Percentiles rank a stretch among this genome's conserved stretches.
phyloP scores from a whole-genome alignment of 768 basidiomycete genomes.

The Erythrobasidium yunnanense region DNA sequence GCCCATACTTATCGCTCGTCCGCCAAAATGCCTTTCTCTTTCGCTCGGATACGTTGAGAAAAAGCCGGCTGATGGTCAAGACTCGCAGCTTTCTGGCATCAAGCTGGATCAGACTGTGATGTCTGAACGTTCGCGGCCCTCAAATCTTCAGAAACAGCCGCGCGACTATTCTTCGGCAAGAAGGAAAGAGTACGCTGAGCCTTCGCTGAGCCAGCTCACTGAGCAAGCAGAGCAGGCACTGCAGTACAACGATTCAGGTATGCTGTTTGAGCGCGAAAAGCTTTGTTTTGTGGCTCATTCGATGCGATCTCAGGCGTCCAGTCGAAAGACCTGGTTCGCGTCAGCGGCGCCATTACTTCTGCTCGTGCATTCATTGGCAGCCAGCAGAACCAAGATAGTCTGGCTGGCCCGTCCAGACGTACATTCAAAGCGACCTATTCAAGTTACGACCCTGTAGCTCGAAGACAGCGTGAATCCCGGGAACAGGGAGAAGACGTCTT shows the following conservation, averaged over 20 bases:
- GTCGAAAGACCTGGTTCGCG: not conserved
- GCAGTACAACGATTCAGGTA: not conserved
- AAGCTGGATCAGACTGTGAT: no score
- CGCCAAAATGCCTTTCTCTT: no score
- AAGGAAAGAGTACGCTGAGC: not conserved
- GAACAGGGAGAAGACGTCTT: constrained; percentile 10
- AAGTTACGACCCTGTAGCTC: not conserved
- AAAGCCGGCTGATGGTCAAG: no score
- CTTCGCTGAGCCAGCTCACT: not conserved
- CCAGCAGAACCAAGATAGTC: not conserved
- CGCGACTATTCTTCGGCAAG: no score
- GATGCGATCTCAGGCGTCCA: not conserved
- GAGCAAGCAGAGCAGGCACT: not conserved
- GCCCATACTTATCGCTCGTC: not conserved
- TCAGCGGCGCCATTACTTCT: constrained; percentile 3
- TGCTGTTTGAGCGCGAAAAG: not conserved
- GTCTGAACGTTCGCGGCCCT: no score
- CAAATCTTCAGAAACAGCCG: no score
- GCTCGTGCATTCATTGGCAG: not conserved
- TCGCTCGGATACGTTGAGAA: no score
- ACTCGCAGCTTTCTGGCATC: no score
- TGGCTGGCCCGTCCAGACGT: constrained; percentile 6
- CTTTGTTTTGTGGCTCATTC: not conserved
- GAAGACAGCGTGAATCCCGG: not conserved
- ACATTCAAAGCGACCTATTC: not conserved